Evolutionary conservation across 306 rosid species (phyloP).

Genomic region (Lupinus albus): DNA sequence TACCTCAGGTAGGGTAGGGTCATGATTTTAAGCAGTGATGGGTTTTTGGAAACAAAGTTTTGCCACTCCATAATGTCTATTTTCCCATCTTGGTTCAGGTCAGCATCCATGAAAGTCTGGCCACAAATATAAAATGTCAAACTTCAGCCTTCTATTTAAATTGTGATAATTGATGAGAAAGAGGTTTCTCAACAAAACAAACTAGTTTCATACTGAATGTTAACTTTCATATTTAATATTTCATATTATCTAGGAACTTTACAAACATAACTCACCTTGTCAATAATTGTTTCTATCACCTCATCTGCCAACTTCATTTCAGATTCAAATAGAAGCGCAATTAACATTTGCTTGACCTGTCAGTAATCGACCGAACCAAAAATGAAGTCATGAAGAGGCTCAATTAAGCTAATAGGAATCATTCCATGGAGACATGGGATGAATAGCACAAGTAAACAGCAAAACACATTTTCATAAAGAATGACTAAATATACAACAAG

Average conservation of each 20-base stretch:
- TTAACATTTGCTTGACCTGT: conserved; percentile 96
- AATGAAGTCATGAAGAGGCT: not conserved
- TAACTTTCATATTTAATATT: conserved; percentile 5
- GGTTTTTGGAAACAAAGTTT: conserved; percentile 74
- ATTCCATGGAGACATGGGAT: not conserved
- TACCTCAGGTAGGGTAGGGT: conserved; percentile 92
- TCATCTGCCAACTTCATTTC: conserved; percentile 96
- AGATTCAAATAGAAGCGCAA: conserved; percentile 95
- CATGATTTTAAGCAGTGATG: conserved; percentile 85
- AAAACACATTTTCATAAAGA: conserved; percentile 6
- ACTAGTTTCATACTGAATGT: not conserved
- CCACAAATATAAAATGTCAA: conserved; percentile 34
- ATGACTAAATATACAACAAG: not conserved
- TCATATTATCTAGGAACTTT: not conserved
- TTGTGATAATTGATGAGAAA: conserved; percentile 1
- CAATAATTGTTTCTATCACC: conserved; percentile 75
- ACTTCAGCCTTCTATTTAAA: conserved; percentile 18
- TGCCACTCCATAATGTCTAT: conserved; percentile 79
- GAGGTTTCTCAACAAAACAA: conserved; percentile 4
- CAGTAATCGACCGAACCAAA: conserved; percentile 26
- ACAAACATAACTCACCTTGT: conserved; percentile 62
- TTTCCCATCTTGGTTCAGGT: conserved; percentile 81
- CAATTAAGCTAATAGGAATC: conserved; percentile 8
- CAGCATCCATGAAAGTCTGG: conserved; percentile 91
- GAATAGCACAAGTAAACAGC: not conserved